phyloP scores from a whole-genome alignment of 441 rosid species.

The Jatropha podagrica region DNA sequence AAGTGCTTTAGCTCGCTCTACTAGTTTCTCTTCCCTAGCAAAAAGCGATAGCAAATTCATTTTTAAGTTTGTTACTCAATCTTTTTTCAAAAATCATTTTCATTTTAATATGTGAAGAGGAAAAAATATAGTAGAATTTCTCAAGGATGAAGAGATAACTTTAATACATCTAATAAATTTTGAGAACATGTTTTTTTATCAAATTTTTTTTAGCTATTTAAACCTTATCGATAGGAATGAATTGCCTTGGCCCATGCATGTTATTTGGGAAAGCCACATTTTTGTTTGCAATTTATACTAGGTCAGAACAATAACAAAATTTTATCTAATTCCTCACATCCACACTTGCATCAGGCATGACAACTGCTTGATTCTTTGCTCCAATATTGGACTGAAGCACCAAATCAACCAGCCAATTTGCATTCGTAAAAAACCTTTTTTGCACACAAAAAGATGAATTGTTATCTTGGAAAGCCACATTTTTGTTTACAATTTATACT shows the following conservation, averaged over 20 bases:
- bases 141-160: background rate
- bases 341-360: conserved; percentile 79
- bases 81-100: background rate
- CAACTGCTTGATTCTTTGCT: conserved; percentile 85
- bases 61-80: background rate
- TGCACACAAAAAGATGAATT: too few relatives aligned
- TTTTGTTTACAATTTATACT: background rate
- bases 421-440: too few relatives aligned
- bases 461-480: background rate
- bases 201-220: background rate
- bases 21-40: conserved; percentile 73
- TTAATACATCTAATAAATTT: background rate
- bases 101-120: background rate
- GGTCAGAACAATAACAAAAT: background rate
- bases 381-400: conserved; percentile 85
- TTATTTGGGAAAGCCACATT: background rate
- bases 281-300: background rate
- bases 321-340: conserved; percentile 30
- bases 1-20: conserved; percentile 66
- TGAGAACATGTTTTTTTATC: background rate
- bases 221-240: background rate
- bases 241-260: background rate
- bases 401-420: conserved; percentile 80
- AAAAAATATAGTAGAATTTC: background rate
- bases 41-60: conserved; percentile 9